A percentile compares a stretch with the other conserved stretches of the same genome.
Conservation (phyloP, 2,329 filamentous ascomycete genomes). For the Trichoderma asperellum region DNA sequence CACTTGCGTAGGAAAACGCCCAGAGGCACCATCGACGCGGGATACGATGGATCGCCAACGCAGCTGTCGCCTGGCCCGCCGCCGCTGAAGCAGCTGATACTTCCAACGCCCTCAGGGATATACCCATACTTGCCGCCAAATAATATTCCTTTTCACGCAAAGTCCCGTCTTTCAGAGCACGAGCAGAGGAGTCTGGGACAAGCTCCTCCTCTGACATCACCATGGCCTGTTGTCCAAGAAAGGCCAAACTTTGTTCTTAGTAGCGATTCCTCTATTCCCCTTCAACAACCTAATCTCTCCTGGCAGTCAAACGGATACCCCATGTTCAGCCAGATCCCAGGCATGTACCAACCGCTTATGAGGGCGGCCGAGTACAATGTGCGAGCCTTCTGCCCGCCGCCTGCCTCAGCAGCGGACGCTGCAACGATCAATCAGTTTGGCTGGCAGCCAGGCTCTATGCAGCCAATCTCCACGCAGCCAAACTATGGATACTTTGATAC, state of each 20-base stretch:
- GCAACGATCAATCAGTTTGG: conserved; percentile 38
- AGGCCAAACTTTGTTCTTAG: conserved; percentile 15
- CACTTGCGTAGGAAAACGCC: conserved; percentile 90
- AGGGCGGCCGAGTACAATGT: conserved; percentile 45
- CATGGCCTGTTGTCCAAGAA: conserved; percentile 20
- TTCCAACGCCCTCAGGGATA: conserved; percentile 56
- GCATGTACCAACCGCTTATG: conserved; percentile 41
- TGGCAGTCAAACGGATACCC: conserved; percentile 23
- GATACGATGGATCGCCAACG: conserved; percentile 82
- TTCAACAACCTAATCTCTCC: conserved; percentile 7
- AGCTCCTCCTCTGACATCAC: background rate
- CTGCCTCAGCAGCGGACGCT: conserved; percentile 39
- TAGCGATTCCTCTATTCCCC: background rate
- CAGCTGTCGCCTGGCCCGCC: conserved; percentile 75
- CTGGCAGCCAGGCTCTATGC: conserved; percentile 28
- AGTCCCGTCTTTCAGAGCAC: background rate
- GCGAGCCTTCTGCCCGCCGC: conserved; percentile 45
- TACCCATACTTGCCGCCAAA: conserved; percentile 30
- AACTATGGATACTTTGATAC: conserved; percentile 23
- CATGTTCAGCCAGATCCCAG: conserved; percentile 32
- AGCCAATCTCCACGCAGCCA: conserved; percentile 27
- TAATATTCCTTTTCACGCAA: conserved; percentile 27
- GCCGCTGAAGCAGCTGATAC: conserved; percentile 79
- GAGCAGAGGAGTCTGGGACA: background rate
- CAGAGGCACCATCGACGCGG: conserved; percentile 87